phyloP scores from a whole-genome alignment of 2,329 filamentous ascomycete genomes.

The Fusarium lateritium region DNA sequence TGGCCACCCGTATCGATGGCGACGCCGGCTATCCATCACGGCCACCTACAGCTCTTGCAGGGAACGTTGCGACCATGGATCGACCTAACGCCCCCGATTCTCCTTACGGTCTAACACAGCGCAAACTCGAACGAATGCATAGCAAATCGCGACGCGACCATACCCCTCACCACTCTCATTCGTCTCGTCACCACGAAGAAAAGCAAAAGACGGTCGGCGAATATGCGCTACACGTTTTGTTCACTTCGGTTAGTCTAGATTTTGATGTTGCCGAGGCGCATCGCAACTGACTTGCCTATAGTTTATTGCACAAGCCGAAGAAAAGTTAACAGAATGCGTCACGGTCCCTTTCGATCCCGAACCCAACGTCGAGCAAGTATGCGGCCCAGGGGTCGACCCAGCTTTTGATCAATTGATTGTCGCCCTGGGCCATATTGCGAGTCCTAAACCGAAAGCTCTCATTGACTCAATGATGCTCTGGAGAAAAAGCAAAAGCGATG shows the following conservation, averaged over 20 bases:
- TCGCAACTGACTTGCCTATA: constrained; percentile 52
- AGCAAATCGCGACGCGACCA: constrained; percentile 80
- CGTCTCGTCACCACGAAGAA: constrained; percentile 77
- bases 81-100: constrained; percentile 63
- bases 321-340: constrained; percentile 92
- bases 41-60: constrained; percentile 65
- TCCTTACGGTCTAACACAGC: constrained; percentile 62
- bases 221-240: constrained; percentile 95
- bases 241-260: constrained; percentile 80
- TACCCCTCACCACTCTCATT: constrained; percentile 82
- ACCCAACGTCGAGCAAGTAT: constrained; percentile 88
- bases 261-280: neutral
- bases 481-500: constrained; percentile 96
- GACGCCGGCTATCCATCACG: constrained; percentile 59
- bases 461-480: constrained; percentile 99
- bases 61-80: constrained; percentile 57
- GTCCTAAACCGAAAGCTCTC: constrained; percentile 92
- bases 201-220: constrained; percentile 96
- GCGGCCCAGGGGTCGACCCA: constrained; percentile 88
- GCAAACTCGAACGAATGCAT: constrained; percentile 73
- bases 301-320: constrained; percentile 97
- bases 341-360: constrained; percentile 84
- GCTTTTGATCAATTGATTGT: constrained; percentile 95
- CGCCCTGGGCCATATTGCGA: constrained; percentile 93
- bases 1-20: constrained; percentile 61